Percentiles rank a stretch among this genome's conserved stretches.
These are phyloP conservation scores for Phalaenopsis aphrodite DNA, from an alignment of 106 monocot species.

Conservation along the genomic window DNA sequence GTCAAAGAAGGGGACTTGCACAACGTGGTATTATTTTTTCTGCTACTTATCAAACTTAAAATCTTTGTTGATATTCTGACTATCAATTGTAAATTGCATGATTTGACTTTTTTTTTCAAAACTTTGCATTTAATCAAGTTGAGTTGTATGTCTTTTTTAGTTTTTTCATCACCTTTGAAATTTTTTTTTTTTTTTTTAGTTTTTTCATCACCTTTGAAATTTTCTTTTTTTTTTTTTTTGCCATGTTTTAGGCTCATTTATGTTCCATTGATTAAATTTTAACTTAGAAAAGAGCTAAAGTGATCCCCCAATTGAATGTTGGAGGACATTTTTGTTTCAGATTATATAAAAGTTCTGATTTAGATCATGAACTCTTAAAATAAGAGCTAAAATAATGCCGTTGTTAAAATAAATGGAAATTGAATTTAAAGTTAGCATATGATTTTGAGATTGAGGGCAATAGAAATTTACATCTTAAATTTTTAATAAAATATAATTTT, in stretches of 20 bases:
- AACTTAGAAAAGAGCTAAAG: too few relatives aligned
- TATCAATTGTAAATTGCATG: not conserved
- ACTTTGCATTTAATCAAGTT: not conserved
- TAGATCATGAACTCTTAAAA: too few relatives aligned
- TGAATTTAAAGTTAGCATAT: too few relatives aligned
- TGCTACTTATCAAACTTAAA: too few relatives aligned
- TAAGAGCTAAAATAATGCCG: too few relatives aligned
- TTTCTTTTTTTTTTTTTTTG: not conserved
- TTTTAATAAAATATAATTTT: too few relatives aligned
- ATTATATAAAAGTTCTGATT: too few relatives aligned
- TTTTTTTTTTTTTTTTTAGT: not conserved
- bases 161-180: not conserved
- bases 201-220: not conserved
- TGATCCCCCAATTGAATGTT: too few relatives aligned
- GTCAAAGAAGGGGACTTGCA: constrained; percentile 47
- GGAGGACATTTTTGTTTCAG: too few relatives aligned
- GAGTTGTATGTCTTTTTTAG: not conserved
- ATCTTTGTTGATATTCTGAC: not conserved
- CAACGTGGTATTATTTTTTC: constrained; percentile 31
- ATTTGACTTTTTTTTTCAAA: not conserved
- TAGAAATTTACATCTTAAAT: too few relatives aligned
- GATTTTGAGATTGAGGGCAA: too few relatives aligned
- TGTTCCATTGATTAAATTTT: not conserved
- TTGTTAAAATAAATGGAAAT: too few relatives aligned
- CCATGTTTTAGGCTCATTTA: not conserved